Base-by-base conservation (phyloP, 164 flowering plant species). In the grape (Vitis vinifera) region DNA sequence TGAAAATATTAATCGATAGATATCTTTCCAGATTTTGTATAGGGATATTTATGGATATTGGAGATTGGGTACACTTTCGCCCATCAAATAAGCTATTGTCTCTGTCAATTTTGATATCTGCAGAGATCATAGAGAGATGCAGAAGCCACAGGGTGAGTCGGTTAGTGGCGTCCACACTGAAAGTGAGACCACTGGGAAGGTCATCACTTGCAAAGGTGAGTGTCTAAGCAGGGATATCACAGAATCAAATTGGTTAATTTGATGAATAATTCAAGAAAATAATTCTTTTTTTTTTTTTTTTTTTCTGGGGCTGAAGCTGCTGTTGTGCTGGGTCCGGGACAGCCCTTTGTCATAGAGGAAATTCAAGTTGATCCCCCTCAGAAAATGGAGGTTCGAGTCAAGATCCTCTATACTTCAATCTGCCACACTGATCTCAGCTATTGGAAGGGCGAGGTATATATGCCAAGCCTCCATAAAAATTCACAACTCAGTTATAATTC, bases 361-460 rank as follows among this genome's bases (percentile, higher is more conserved):
- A 69, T 92, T 9, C 80, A 49, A 19, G 92, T 92, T 1, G 82
- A 83, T 37, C 92, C 92, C 1, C 97, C 97, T 49, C 82, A 87
- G 68, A 72, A 79, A 30, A 72, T 83, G 86, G 95, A 90, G 77
- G 91, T 89, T 63, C 82, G 91, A 50, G 63, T 89, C 44, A 84
- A 79, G 69, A 83, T 88, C 69, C 77, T 88, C 31, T 89, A 68
- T 72, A 83, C 95, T 29, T 90, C 93, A 0, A 81, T 92, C 37
- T 92, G 97, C 51, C 95, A 90, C 49, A 84, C 89, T 6, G 97
- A 91, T 83, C 86, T 87, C 58, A 85, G 84, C 57, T 81, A 80
- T 60, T 91, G 90, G 93, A 66, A 74, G 71, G 92, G 92, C 71
- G 88, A 87, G 90, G 95, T 90, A n/a, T n/a, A n/a, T n/a, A 83